Conservation (phyloP, 768 basidiomycete species). For the Saitozyma podzolica region DNA sequence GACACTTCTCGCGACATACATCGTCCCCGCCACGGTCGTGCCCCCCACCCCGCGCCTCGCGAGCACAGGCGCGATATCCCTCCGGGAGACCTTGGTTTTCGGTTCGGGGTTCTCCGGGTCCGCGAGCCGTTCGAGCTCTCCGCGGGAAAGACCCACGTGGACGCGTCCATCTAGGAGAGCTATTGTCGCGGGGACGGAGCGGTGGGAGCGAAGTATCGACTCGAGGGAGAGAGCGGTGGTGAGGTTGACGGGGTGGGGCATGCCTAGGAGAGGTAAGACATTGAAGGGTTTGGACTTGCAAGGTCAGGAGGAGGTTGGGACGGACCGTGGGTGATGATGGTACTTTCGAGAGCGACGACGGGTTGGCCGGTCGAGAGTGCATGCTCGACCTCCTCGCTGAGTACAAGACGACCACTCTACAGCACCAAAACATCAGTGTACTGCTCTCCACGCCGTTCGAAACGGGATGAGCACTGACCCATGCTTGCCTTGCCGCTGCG, state of each 20-base stretch:
- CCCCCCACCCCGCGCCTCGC: constrained; percentile 64
- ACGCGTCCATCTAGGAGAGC: constrained; percentile 78
- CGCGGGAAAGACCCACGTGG: constrained; percentile 73
- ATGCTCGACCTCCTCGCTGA: constrained; percentile 67
- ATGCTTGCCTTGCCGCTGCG: no score
- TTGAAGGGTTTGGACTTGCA: neutral
- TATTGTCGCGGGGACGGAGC: constrained; percentile 87
- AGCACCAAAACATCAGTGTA: neutral
- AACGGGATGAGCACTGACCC: no score
- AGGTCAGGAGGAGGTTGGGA: neutral
- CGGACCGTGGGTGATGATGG: constrained; percentile 80
- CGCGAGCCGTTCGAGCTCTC: constrained; percentile 58
- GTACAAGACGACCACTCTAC: constrained; percentile 34
- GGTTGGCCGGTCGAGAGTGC: constrained; percentile 67
- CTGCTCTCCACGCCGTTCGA: no score
- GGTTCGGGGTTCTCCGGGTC: constrained; percentile 20
- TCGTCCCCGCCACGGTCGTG: constrained; percentile 58
- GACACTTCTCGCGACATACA: constrained; percentile 60
- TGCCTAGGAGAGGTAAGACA: constrained; percentile 52
- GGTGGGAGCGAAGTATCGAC: constrained; percentile 67
- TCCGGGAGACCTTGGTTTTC: constrained; percentile 47
- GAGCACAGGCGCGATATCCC: constrained; percentile 40
- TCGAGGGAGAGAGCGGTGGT: constrained; percentile 72
- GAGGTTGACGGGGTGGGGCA: constrained; percentile 77
- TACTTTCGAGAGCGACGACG: constrained; percentile 87